Conservation (phyloP, 805 yeast species). For the Huiozyma naganishii region DNA sequence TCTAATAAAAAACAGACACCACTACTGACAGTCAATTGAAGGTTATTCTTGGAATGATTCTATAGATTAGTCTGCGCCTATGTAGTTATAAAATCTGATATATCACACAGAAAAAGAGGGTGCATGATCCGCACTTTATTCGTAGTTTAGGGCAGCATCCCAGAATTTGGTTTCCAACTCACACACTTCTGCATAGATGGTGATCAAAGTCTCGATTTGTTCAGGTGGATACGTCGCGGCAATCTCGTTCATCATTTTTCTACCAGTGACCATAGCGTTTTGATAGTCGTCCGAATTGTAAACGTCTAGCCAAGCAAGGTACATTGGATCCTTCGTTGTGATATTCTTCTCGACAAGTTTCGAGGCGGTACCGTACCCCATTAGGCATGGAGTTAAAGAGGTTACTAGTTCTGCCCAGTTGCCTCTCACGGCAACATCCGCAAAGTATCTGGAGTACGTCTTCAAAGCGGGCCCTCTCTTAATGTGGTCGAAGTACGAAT, state of each 20-base stretch:
- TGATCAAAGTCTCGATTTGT: constrained; percentile 41
- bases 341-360: constrained; percentile 25
- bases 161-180: constrained; percentile 58
- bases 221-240: constrained; percentile 32
- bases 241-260: constrained; percentile 35
- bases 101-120: too few species aligned
- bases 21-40: too few species aligned
- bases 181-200: constrained; percentile 50
- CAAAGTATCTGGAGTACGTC: constrained; percentile 50
- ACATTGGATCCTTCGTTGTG: constrained; percentile 19
- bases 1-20: too few species aligned
- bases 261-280: constrained; percentile 43
- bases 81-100: too few species aligned
- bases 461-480: constrained; percentile 45
- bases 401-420: constrained; percentile 57
- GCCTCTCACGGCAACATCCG: constrained; percentile 39
- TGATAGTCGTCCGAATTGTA: constrained; percentile 50
- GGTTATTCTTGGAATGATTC: too few species aligned
- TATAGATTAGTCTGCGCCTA: too few species aligned
- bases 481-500: constrained; percentile 36
- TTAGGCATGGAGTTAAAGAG: constrained; percentile 65
- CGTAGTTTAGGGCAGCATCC: constrained; percentile 36
- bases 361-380: constrained; percentile 60
- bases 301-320: constrained; percentile 47
- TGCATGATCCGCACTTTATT: neutral